These are phyloP conservation scores for Globisporangium camurandrum DNA, from an alignment of 352 stramenopile species.

Conservation along the genomic window DNA sequence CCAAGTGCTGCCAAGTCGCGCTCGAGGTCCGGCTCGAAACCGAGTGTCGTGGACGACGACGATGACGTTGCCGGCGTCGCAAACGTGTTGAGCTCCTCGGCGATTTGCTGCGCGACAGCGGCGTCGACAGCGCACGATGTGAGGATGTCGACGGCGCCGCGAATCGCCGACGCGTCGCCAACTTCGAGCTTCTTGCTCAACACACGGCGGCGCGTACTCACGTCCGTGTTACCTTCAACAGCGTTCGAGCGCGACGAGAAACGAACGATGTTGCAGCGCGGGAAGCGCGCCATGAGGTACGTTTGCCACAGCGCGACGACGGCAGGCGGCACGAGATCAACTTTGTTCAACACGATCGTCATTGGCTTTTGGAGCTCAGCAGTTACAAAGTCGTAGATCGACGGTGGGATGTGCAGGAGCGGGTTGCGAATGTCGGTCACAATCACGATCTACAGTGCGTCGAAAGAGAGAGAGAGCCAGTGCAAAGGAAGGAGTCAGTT, in stretches of 20 bases:
- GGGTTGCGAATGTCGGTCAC: conserved; percentile 78
- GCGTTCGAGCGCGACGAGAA: conserved; percentile 75
- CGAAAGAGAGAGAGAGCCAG: background rate
- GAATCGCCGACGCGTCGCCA: conserved; percentile 53
- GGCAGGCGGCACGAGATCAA: conserved; percentile 60
- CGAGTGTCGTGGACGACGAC: conserved; percentile 1
- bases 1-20: conserved; percentile 1
- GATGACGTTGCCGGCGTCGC: background rate
- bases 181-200: conserved; percentile 79
- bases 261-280: conserved; percentile 53
- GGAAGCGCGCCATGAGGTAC: conserved; percentile 58
- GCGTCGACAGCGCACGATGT: conserved; percentile 54
- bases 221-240: conserved; percentile 58
- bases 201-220: conserved; percentile 59
- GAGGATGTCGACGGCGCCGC: conserved; percentile 60
- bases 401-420: conserved; percentile 72
- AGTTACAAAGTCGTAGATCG: conserved; percentile 74
- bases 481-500: background rate
- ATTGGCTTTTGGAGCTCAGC: conserved; percentile 69
- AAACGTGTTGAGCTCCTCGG: conserved; percentile 50
- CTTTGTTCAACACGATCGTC: conserved; percentile 81
- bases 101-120: conserved; percentile 43
- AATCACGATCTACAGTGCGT: conserved; percentile 30
- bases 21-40: conserved; percentile 24
- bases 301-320: conserved; percentile 62